These are phyloP conservation scores for Ramaria sp. DNA, from an alignment of 768 basidiomycete species.

Conservation along the genomic window DNA sequence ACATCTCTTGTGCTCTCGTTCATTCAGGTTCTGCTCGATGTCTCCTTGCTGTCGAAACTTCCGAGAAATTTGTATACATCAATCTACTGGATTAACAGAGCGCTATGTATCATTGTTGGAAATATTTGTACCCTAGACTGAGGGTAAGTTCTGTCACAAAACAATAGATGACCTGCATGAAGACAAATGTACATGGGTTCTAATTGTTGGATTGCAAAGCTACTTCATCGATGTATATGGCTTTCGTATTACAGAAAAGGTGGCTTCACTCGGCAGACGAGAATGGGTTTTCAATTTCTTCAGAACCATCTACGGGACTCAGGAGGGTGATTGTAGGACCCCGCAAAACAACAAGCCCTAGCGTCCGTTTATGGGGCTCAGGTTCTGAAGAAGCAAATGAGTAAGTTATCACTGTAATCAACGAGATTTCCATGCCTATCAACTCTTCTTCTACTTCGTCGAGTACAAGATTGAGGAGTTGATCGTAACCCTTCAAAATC, in stretches of 20 bases:
- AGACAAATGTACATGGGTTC: background rate
- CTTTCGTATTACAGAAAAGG: background rate
- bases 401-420: constrained; percentile 2
- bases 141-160: background rate
- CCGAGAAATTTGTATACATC: background rate
- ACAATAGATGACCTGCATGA: too few species aligned
- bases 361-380: constrained; percentile 46
- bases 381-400: constrained; percentile 36
- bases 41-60: background rate
- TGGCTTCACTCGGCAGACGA: constrained; percentile 44
- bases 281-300: constrained; percentile 91
- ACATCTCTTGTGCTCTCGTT: background rate
- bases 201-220: background rate
- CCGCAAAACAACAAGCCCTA: constrained; percentile 84
- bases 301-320: constrained; percentile 90
- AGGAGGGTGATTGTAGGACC: constrained; percentile 92
- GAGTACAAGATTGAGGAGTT: constrained; percentile 90
- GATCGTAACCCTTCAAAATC: constrained; percentile 90
- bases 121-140: background rate
- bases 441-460: constrained; percentile 89
- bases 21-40: background rate
- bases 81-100: background rate
- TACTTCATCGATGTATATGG: background rate
- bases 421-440: constrained; percentile 35
- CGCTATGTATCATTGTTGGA: background rate